Conservation (phyloP, 306 rosid species). For the Biancaea sappan region DNA sequence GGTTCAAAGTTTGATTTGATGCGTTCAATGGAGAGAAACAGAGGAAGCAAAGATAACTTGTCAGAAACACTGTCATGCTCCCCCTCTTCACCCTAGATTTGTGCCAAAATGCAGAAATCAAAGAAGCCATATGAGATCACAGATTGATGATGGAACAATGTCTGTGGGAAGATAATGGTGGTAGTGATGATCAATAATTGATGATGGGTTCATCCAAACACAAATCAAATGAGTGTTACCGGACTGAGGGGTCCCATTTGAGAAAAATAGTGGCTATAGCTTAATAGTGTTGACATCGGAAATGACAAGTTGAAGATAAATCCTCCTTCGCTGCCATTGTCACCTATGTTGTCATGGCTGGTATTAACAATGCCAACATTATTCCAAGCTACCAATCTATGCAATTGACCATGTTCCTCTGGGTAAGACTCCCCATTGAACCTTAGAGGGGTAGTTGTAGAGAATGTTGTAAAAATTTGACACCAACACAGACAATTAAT, state of each 20-base stretch:
- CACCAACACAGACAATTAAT: too few relatives aligned
- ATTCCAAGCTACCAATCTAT: conserved; percentile 66
- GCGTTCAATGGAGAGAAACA: conserved; percentile 86
- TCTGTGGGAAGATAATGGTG: conserved; percentile 45
- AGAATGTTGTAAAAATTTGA: too few relatives aligned
- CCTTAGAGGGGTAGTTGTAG: conserved; percentile 52
- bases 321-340: conserved; percentile 43
- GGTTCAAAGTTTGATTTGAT: conserved; percentile 31
- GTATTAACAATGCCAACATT: conserved; percentile 36
- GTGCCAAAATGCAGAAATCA: conserved; percentile 81
- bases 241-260: conserved; percentile 99
- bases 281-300: conserved; percentile 40
- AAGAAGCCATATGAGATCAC: conserved; percentile 61
- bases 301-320: conserved; percentile 55
- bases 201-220: conserved; percentile 78
- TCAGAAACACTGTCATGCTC: conserved; percentile 85
- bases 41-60: conserved; percentile 99
- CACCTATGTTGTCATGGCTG: conserved; percentile 41
- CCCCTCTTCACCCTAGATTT: conserved; percentile 97
- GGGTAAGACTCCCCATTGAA: conserved; percentile 52
- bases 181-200: conserved; percentile 36
- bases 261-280: conserved; percentile 66
- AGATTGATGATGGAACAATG: conserved; percentile 52
- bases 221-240: conserved; percentile 86
- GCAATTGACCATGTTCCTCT: conserved; percentile 52